phyloP scores from a whole-genome alignment of 2,329 filamentous ascomycete genomes.

The Ambrosiella cleistominuta region DNA sequence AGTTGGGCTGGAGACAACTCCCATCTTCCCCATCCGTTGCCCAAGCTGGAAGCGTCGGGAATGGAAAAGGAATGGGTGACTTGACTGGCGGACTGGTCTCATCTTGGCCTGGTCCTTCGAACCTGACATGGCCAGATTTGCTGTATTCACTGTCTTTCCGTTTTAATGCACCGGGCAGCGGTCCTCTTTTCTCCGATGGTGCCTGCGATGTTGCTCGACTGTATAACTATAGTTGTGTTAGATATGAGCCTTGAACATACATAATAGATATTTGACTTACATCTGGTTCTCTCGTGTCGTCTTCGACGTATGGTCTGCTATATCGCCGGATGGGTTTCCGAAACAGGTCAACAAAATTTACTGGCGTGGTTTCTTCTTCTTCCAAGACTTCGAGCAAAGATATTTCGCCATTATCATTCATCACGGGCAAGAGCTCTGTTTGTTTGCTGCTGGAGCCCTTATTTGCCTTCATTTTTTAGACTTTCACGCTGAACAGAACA shows the following conservation, averaged over 20 bases:
- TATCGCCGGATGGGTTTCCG: too few relatives aligned
- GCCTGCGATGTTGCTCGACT: neutral
- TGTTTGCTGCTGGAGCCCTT: neutral
- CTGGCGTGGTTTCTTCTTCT: too few relatives aligned
- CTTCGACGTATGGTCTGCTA: too few relatives aligned
- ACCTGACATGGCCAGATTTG: neutral
- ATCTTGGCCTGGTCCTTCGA: neutral
- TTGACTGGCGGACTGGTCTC: neutral
- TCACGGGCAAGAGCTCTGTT: neutral
- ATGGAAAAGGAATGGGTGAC: neutral
- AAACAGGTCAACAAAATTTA: too few relatives aligned
- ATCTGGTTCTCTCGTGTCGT: too few relatives aligned
- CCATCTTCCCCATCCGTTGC: neutral
- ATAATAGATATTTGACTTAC: too few relatives aligned
- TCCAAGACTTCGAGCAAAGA: too few relatives aligned
- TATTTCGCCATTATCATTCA: neutral
- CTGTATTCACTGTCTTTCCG: neutral
- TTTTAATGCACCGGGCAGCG: neutral
- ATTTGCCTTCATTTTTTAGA: neutral
- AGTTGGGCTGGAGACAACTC: too few relatives aligned
- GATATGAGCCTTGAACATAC: too few relatives aligned
- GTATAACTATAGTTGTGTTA: too few relatives aligned
- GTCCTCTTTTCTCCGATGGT: neutral
- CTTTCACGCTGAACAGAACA: neutral
- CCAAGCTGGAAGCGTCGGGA: neutral